Conservation (phyloP, 73 alveolate species). For the Symbiodinium pilosum region DNA sequence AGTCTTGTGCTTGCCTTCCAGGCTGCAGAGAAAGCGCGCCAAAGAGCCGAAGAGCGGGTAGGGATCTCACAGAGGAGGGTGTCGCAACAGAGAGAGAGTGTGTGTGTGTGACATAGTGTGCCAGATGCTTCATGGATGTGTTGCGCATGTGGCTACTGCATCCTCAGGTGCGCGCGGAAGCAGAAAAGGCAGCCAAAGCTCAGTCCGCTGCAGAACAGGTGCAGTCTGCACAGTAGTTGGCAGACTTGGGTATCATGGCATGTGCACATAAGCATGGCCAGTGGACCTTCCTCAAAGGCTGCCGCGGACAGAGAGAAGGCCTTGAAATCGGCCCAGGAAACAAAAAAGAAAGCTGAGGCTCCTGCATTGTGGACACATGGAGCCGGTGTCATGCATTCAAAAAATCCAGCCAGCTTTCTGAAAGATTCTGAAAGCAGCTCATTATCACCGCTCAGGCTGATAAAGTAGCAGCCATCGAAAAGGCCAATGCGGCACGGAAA, state of each 20-base stretch:
- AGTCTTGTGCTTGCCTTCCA: background rate
- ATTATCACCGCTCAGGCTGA: slow-evolving; percentile 6
- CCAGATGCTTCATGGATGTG: too few relatives aligned
- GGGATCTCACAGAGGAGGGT: too few relatives aligned
- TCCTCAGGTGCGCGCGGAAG: slow-evolving; percentile 30
- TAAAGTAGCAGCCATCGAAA: slow-evolving; percentile 19
- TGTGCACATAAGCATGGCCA: background rate
- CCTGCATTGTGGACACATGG: too few relatives aligned
- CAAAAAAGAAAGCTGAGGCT: slow-evolving; percentile 54
- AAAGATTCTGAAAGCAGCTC: too few relatives aligned
- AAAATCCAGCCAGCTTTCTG: too few relatives aligned
- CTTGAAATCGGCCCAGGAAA: slow-evolving; percentile 22
- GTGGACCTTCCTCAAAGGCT: background rate
- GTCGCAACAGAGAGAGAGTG: too few relatives aligned
- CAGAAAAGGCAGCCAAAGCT: slow-evolving; percentile 48
- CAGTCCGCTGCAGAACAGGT: slow-evolving; percentile 37
- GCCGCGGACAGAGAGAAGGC: slow-evolving; percentile 36
- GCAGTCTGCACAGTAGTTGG: background rate
- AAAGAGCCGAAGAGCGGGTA: background rate
- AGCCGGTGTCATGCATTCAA: too few relatives aligned
- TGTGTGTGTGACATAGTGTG: too few relatives aligned
- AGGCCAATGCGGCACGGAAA: slow-evolving; percentile 46
- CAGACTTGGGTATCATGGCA: background rate
- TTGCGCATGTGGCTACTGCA: too few relatives aligned
- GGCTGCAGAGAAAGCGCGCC: background rate